A percentile compares a stretch with the other conserved stretches of the same genome.
These are phyloP conservation scores for Harrya chromipes DNA, from an alignment of 768 basidiomycete genomes.

Conservation along the genomic window DNA sequence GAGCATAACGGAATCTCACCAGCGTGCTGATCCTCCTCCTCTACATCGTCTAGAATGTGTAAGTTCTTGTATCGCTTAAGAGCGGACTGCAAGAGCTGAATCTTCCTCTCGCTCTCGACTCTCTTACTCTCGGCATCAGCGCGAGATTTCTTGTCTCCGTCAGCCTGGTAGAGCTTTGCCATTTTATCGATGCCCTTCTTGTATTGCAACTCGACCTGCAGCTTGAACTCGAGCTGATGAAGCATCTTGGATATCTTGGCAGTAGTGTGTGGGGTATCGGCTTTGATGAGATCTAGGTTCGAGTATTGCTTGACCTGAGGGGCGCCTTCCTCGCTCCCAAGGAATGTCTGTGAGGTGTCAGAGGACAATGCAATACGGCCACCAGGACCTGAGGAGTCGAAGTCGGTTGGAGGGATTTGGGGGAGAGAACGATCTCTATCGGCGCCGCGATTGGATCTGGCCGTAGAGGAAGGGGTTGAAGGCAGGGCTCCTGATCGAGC, in stretches of 20 bases:
- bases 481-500: slow-evolving; percentile 49
- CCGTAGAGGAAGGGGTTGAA: slow-evolving; percentile 15
- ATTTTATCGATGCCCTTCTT: slow-evolving; percentile 99
- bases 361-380: slow-evolving; percentile 37
- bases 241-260: slow-evolving; percentile 97
- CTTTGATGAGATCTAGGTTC: slow-evolving; percentile 93
- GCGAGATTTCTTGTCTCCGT: slow-evolving; percentile 95
- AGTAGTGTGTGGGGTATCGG: slow-evolving; percentile 93
- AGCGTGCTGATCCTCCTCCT: slow-evolving; percentile 75
- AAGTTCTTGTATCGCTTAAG: slow-evolving; percentile 96
- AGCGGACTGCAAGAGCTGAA: slow-evolving; percentile 86
- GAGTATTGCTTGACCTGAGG: slow-evolving; percentile 66
- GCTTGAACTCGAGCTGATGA: slow-evolving; percentile 98
- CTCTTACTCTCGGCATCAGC: slow-evolving; percentile 92
- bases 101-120: slow-evolving; percentile 95
- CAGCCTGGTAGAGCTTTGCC: slow-evolving; percentile 93
- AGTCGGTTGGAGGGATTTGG: slow-evolving; percentile 54
- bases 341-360: slow-evolving; percentile 39
- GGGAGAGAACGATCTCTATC: slow-evolving; percentile 35
- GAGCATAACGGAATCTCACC: slow-evolving; percentile 37
- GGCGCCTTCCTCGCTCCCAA: slow-evolving; percentile 37
- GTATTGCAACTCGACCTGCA: slow-evolving; percentile 97
- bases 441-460: slow-evolving; percentile 14
- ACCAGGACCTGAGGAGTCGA: slow-evolving; percentile 34
- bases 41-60: slow-evolving; percentile 86